Evolutionary conservation across 139 green algal genomes (phyloP), one percentile per base, ranked within the genome.

Genomic region (Tetradesmus obliquus): DNA sequence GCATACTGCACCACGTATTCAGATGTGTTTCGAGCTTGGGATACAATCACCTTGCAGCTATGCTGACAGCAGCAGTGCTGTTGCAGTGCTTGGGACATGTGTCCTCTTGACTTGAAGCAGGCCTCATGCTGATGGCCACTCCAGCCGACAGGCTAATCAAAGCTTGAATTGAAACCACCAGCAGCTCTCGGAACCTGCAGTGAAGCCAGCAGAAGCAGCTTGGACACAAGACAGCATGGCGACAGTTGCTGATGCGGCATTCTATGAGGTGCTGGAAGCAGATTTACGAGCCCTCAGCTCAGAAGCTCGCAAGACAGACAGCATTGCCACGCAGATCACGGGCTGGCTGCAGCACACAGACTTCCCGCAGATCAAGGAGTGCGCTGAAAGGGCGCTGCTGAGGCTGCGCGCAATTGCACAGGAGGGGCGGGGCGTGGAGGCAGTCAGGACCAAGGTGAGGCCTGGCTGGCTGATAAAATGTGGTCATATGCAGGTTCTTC

Each of bases 341-440:
- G 94, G 95, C 0, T 96, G 94, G 93, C 86, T 97, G 22, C 91
- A 92, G 17, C 93, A 95, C 19, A 93, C 92, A 3, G 95, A 98
- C 32, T 92, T 97, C 51, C 93, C 95, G 10, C 93, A 95, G 51
- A 90, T 98, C 20, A 97, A 96, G 89, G 97, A 98, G 84, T 91
- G 93, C 5, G 93, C 96, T 5, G 97, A 98, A 87, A 60, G 95
- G 5, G 95, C 94, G 1, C 55, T 97, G 24, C 87, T 97, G 9
- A 94, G 94, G 82, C 88, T 98, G 54, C 92, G 95, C 1, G 84
- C 84, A 5, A 76, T 95, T 22, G 80, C 83, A 15, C 84, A 94
- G 15, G 74, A 89, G 7, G 83, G 92, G 0, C 84, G 93, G 12
- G 93, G 91, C 2, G n/a, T 95, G 10, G 82, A 93, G 12, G 91